These are phyloP conservation scores for Dispira simplex DNA, from an alignment of 192 early-diverging fungal genomes.

Conservation along the genomic window DNA sequence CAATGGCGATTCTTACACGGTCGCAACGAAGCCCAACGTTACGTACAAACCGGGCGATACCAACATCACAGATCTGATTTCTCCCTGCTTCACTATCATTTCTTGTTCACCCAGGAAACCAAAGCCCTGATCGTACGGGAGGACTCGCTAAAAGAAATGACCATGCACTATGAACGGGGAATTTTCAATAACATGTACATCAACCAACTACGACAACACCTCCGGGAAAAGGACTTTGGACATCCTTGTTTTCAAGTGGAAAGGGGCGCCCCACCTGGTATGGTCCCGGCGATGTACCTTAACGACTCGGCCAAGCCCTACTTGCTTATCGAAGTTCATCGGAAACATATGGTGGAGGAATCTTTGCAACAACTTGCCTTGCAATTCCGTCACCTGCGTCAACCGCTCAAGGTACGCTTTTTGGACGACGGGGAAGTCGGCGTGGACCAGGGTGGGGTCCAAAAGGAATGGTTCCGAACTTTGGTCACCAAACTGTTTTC, in stretches of 20 bases:
- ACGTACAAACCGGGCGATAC: background rate
- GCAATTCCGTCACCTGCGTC: slow-evolving; percentile 50
- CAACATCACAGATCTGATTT: background rate
- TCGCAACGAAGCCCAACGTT: background rate
- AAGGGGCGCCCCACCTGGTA: background rate
- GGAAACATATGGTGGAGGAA: slow-evolving; percentile 48
- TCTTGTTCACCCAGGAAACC: background rate
- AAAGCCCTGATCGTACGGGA: slow-evolving; percentile 1
- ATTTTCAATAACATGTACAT: background rate
- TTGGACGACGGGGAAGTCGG: slow-evolving; percentile 82
- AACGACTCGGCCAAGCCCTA: slow-evolving; percentile 24
- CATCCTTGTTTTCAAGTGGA: background rate
- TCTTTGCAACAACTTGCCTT: slow-evolving; percentile 47
- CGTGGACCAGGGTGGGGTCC: slow-evolving; percentile 91
- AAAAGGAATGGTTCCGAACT: slow-evolving; percentile 87
- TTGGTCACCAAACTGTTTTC: slow-evolving; percentile 53
- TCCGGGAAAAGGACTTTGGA: background rate
- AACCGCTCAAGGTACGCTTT: slow-evolving; percentile 74
- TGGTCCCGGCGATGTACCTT: background rate
- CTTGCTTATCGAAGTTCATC: slow-evolving; percentile 50
- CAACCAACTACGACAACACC: background rate
- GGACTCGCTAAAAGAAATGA: slow-evolving; percentile 5
- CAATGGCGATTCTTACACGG: background rate
- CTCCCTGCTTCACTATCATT: background rate
- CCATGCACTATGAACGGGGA: background rate